Base-by-base conservation (phyloP, 345 rosid genomes). In the Geranium brycei region DNA sequence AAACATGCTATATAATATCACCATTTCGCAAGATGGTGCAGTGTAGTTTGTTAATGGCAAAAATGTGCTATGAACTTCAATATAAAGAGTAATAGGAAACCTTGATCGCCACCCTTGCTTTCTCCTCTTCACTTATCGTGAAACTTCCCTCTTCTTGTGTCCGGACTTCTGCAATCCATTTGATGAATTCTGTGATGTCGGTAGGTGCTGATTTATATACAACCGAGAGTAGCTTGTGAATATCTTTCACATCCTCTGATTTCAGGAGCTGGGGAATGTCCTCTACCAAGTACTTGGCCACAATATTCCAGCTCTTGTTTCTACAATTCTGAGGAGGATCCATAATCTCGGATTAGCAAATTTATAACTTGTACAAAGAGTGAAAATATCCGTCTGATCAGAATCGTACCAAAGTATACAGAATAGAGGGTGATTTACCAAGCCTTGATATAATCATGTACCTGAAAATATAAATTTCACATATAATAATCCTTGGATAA, bases 391-490 rank as follows among this genome's bases (percentile, higher is more conserved):
- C 41, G 10, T 35, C 10, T 7, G 10, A 35, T 35, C 41, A 11
- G 53, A 56, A 64, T 58, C 74, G 19, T 86, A 89, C 96, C 75
- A 84, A 62, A 57, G 91, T 86, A 69, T 83, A 86, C 51, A 89
- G 93, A 59, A 83, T 58, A 68, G 88, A 88, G 23, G 89, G 86
- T 31, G 81, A 86, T 66, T 68, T 71, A 64, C 79, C 80, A 18
- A 84, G 91, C 66, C 83, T 84, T 12, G 93, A 83, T 69, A 86
- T 69, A 59, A 89, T 83, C 91, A 89, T 73, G 80, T 84, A 89
- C 75, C 96, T 89, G 80, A 69, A 61, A 16, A 17, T 66, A 15
- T 61, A 70, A 71, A 72, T 7, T 47, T 6, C 15, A 47, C 53
- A 7, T 47, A 3, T 11, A 41, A n/a, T n/a, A 5, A 5, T 5